Evolutionary conservation across 768 basidiomycete species (phyloP).

Genomic region (Boletus patriciae): DNA sequence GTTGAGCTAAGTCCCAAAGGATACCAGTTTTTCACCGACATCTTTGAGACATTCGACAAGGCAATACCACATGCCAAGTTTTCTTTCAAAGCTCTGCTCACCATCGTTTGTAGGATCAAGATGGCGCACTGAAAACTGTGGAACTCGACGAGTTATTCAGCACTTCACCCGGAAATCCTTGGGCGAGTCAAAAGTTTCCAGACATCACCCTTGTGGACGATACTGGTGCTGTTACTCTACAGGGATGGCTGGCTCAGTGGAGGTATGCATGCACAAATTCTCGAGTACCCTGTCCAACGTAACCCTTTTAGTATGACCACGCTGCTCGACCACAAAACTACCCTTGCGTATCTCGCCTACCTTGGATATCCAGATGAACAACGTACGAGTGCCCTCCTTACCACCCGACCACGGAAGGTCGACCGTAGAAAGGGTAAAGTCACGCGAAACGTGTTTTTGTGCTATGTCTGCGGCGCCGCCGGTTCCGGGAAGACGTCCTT

Average conservation of each 20-base stretch:
- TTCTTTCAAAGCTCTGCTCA: slow-evolving; percentile 1
- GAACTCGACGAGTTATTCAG: slow-evolving; percentile 90
- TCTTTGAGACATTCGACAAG: slow-evolving; percentile 95
- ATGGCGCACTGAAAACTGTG: slow-evolving; percentile 80
- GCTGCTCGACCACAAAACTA: slow-evolving; percentile 87
- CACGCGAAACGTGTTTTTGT: slow-evolving; percentile 87
- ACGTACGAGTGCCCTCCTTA: slow-evolving; percentile 79
- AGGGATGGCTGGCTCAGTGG: slow-evolving; percentile 99
- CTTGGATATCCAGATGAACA: slow-evolving; percentile 83
- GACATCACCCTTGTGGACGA: slow-evolving; percentile 88
- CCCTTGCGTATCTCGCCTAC: slow-evolving; percentile 92
- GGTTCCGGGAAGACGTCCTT: slow-evolving; percentile 94
- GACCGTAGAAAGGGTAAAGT: slow-evolving; percentile 88
- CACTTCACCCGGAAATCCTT: slow-evolving; percentile 97
- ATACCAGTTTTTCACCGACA: slow-evolving; percentile 95
- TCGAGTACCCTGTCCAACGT: slow-evolving; percentile 1
- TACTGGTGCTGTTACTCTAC: slow-evolving; percentile 87
- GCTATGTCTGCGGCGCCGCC: slow-evolving; percentile 92
- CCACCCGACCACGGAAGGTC: slow-evolving; percentile 80
- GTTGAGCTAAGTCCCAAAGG: slow-evolving; percentile 94
- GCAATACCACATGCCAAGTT: slow-evolving; percentile 35
- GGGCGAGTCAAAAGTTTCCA: slow-evolving; percentile 87
- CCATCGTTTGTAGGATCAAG: slow-evolving; percentile 68
- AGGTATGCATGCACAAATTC: slow-evolving; percentile 54
- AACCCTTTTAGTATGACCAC: slow-evolving; percentile 81